Base-by-base conservation (phyloP, 805 yeast species). In the Brettanomyces anomalus region DNA sequence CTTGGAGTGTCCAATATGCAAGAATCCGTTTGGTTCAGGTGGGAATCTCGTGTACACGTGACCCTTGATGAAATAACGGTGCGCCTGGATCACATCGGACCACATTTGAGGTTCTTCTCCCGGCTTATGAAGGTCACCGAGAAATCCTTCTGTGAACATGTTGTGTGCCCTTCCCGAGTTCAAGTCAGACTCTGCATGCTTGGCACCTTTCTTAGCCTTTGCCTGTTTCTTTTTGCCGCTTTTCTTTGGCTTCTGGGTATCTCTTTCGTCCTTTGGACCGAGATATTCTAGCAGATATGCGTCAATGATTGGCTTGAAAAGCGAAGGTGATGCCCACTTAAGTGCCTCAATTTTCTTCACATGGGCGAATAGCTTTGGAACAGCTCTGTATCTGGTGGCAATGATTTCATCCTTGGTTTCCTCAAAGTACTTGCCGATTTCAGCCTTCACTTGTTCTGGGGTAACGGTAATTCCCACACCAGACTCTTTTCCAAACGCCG, bases 211-310 rank as follows among this genome's bases (percentile, higher is more conserved):
- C 31, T 41, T 39, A 11, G 48, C 36, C 16, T 32, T 39, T 2
- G 41, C 41, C 20, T 26, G 19, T 17, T 26, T 38, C 14, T 33
- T 0, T 59, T 72, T 72, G 60, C 72, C 68, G 59, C 79, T 79
- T 68, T 81, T 78, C 64, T 84, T 87, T 69, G 83, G 83, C 65
- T 83, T 83, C 41, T 79, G 71, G 18, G 79, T 70, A 62, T 93
- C 98, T 50, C 97, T 79, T 59, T 89, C 97, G 60, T 93, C 98
- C 63, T 90, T 90, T 42, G 97, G 97, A 33, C 98, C 98, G 45
- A 89, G 66, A 13, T 81, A 63, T 35, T 66, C 76, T 47, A 84
- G 62, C n/a, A 88, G 67, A 55, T 83, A 77, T 36, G 72, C 78
- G 60, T 93, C 98, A 52, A 93, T 82, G 19, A 77, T 72, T 13